Evolutionary conservation across 257 asterid genomes (phyloP).

Genomic region (Paraleonurus japonicus): DNA sequence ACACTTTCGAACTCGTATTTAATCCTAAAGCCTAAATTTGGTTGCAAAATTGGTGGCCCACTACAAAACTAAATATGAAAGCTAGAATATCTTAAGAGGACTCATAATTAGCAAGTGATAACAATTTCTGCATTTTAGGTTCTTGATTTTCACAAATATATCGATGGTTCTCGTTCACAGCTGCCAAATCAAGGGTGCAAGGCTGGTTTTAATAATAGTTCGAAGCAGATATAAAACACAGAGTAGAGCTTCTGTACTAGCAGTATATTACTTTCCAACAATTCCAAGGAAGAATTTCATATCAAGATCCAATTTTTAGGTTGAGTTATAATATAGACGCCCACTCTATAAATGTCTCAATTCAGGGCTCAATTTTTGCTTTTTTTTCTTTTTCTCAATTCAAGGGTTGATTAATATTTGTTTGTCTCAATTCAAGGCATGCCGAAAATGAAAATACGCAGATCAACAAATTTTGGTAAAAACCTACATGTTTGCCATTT

Average conservation of each 20-base stretch:
- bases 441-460: not conserved
- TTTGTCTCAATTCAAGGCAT: too few species aligned
- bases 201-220: not conserved
- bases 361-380: not conserved
- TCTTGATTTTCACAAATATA: not conserved
- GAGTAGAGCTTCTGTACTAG: not conserved
- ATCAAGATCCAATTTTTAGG: not conserved
- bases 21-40: too few species aligned
- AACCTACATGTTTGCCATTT: slow-evolving; percentile 63
- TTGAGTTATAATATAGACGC: not conserved
- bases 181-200: not conserved
- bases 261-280: not conserved
- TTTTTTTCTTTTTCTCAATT: too few species aligned
- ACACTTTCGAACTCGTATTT: too few species aligned
- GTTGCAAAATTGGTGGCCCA: not conserved
- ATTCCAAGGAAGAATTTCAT: not conserved
- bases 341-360: not conserved
- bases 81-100: not conserved
- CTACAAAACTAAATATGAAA: not conserved
- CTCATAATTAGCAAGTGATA: not conserved
- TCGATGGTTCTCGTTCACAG: not conserved
- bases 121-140: not conserved
- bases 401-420: too few species aligned
- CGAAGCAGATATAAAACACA: not conserved
- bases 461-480: slow-evolving; percentile 4